Conservation (phyloP, 1,139 yeast genomes). For the Candida labiduridarum region DNA sequence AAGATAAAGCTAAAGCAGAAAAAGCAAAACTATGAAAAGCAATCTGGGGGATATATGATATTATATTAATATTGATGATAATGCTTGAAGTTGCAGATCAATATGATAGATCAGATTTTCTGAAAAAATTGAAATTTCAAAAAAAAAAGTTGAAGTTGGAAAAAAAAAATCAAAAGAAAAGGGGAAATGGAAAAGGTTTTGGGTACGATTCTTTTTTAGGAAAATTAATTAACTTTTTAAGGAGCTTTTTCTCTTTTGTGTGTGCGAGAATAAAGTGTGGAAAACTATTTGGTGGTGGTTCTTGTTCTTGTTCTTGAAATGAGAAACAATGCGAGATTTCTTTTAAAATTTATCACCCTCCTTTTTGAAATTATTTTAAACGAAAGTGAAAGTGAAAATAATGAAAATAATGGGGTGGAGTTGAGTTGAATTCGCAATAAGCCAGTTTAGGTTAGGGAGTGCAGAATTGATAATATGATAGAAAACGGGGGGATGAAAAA, state of each 20-base stretch:
- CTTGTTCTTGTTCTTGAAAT: neutral
- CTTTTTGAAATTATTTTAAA: neutral
- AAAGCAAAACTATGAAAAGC: neutral
- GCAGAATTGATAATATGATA: too few species aligned
- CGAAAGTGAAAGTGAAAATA: neutral
- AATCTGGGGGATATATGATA: neutral
- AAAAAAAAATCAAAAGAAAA: neutral
- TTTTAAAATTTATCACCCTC: neutral
- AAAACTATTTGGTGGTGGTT: neutral
- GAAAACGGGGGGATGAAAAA: neutral
- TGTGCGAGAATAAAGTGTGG: neutral
- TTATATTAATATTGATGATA: neutral
- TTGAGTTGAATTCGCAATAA: too few species aligned
- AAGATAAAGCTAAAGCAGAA: neutral
- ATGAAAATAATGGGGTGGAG: neutral
- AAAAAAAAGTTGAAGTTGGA: too few species aligned
- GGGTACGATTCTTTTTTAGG: neutral
- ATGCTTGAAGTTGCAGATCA: too few species aligned
- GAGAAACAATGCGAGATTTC: neutral
- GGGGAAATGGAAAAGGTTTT: neutral
- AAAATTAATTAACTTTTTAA: constrained; percentile 4
- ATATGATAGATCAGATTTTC: too few species aligned
- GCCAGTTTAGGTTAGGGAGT: too few species aligned
- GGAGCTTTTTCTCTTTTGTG: neutral
- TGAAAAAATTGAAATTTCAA: neutral